Evolutionary conservation across 768 basidiomycete species (phyloP).

Genomic region (Lactifluus volemus): DNA sequence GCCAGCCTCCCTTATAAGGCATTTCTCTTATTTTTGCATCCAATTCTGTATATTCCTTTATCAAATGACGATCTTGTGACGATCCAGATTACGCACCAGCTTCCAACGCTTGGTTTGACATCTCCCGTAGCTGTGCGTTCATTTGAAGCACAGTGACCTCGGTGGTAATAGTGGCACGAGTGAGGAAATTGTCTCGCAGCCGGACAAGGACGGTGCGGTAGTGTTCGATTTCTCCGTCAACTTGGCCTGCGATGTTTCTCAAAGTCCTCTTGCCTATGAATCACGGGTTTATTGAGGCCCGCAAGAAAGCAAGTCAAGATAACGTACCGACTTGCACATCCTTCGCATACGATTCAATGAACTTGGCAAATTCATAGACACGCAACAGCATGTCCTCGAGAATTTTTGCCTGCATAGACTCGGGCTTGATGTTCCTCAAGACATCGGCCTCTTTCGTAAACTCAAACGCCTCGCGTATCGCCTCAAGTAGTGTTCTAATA

Average conservation of each 20-base stretch:
- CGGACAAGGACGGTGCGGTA: background rate
- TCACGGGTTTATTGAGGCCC: background rate
- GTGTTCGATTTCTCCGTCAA: background rate
- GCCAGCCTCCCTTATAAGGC: background rate
- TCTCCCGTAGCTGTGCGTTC: background rate
- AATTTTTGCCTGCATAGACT: background rate
- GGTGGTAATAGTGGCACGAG: background rate
- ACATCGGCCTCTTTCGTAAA: background rate
- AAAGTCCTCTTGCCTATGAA: background rate
- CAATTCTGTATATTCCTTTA: too few relatives aligned
- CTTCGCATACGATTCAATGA: background rate
- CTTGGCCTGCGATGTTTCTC: background rate
- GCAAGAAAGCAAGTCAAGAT: background rate
- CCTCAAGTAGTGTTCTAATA: background rate
- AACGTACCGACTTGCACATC: background rate
- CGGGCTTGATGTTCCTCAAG: background rate
- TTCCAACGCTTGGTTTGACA: background rate
- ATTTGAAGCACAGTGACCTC: background rate
- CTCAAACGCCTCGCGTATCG: background rate
- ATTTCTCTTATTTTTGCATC: too few relatives aligned
- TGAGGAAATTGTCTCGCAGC: too few relatives aligned
- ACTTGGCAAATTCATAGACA: background rate
- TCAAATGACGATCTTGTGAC: too few relatives aligned
- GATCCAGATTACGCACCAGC: too few relatives aligned
- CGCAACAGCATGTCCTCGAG: background rate